These are phyloP conservation scores for Mycena citricolor DNA, from an alignment of 1,284 basidiomycete genomes.

Conservation along the genomic window DNA sequence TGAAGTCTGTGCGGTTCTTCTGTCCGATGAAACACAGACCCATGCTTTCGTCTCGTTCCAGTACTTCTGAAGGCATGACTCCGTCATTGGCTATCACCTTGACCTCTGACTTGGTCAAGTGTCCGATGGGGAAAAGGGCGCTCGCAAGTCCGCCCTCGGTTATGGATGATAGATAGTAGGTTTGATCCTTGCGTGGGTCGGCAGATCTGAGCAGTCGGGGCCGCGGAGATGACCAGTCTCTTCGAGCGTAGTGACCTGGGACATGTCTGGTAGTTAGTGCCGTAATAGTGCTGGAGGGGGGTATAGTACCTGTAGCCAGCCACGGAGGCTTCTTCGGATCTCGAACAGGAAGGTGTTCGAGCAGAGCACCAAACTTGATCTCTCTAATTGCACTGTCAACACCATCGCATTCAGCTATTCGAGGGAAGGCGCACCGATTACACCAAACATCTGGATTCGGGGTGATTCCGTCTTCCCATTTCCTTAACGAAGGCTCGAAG, in stretches of 20 bases:
- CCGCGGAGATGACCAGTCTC: conserved; percentile 50
- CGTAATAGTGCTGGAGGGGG: background rate
- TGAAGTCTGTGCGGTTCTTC: conserved; percentile 59
- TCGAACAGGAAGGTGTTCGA: conserved; percentile 56
- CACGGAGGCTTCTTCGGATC: conserved; percentile 40
- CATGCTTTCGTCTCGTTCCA: conserved; percentile 86
- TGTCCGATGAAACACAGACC: conserved; percentile 97
- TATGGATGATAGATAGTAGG: conserved; percentile 88
- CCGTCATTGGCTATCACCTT: conserved; percentile 73
- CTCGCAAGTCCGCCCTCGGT: conserved; percentile 61
- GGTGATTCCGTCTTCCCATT: conserved; percentile 77
- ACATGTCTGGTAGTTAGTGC: no score
- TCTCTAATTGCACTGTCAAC: conserved; percentile 50
- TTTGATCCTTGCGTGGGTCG: conserved; percentile 87
- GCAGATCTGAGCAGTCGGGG: conserved; percentile 65
- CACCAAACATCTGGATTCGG: conserved; percentile 97
- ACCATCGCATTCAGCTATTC: background rate
- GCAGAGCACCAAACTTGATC: conserved; percentile 90
- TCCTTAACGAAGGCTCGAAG: conserved; percentile 78
- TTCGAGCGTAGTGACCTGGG: conserved; percentile 87
- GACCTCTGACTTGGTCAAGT: conserved; percentile 69
- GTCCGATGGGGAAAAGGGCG: conserved; percentile 79
- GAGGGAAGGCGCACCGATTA: conserved; percentile 62
- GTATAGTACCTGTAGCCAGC: conserved; percentile 74
- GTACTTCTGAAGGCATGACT: conserved; percentile 62